Conservation (phyloP, 495 filamentous ascomycete genomes). For the Clavariopsis aquatica region DNA sequence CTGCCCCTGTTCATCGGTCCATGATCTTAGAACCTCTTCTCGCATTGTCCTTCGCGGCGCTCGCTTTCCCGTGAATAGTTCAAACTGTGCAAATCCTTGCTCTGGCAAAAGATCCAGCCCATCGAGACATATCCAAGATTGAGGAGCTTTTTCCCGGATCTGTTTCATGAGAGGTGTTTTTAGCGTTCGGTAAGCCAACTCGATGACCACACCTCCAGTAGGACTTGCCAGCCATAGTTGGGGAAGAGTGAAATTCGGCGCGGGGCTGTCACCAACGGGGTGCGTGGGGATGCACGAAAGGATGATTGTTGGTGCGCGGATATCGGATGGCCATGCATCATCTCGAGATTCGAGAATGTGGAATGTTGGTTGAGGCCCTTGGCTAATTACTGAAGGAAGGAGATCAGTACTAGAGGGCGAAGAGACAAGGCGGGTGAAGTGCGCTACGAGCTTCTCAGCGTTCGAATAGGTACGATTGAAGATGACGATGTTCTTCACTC, state of each 20-base stretch:
- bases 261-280: conserved; percentile 60
- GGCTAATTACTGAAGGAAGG: conserved; percentile 4
- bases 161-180: conserved; percentile 71
- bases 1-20: conserved; percentile 20
- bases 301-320: conserved; percentile 70
- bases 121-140: conserved; percentile 76
- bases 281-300: conserved; percentile 75
- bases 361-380: conserved; percentile 22
- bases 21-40: conserved; percentile 57
- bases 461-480: conserved; percentile 67
- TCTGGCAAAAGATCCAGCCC: conserved; percentile 77
- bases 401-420: conserved; percentile 1
- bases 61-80: conserved; percentile 79
- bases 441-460: conserved; percentile 65
- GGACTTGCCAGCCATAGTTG: conserved; percentile 71
- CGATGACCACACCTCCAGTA: conserved; percentile 78
- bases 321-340: conserved; percentile 65
- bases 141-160: conserved; percentile 61
- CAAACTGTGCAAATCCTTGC: conserved; percentile 81
- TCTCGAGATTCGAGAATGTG: conserved; percentile 60
- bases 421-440: conserved; percentile 59
- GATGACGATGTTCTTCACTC: conserved; percentile 77
- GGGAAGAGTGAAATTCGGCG: conserved; percentile 76
- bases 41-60: conserved; percentile 76
- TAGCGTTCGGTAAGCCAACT: conserved; percentile 74